Evolutionary conservation across 192 early-diverging fungal species (phyloP), one percentile per base, ranked within the genome.

Genomic region (Coemansia aciculifera): DNA sequence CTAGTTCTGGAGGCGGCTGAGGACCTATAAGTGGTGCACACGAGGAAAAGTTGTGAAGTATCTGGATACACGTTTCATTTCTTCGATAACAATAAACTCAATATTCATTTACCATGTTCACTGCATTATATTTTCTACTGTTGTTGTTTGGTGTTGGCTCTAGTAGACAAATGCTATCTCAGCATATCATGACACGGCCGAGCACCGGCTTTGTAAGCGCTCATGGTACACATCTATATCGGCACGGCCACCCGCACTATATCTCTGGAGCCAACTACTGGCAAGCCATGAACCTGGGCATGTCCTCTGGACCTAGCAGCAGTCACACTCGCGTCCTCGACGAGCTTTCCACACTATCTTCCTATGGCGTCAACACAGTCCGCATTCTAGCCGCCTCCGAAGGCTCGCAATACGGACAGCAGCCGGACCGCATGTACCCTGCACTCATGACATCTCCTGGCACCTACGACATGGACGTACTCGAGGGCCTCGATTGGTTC

Each of bases 201-300:
- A 21, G 3, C 8, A 13, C 31, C 9, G 36, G n/a, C 21, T 88
- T 86, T 64, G 79, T 89, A 6, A 62, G 67, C 1, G 83, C 85
- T 23, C 52, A 54, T 12, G 85, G 81, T 10, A 73, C 77, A 1
- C 44, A 65, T 1, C 86, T 88, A 11, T 46, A 51, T 21, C 71
- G 63, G 11, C 34, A 79, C 42, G 72, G 72, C 13, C 49, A 67
- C 17, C 46, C 64, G 23, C 83, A 85, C 54, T 59, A 57, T 12
- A 61, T 89, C 3, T 72, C 62, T 4, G 86, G 87, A 12, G 89
- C 90, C 52, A 91, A 91, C 75, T 91, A 89, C 66, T 91, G 90
- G 90, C 86, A 90, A 40, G 90, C 88, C 12, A 90, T 91, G 89
- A 88, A 91, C 76, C 75, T 91, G 23, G 87, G 84, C 15, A 79